Evolutionary conservation across 306 rosid genomes (phyloP), one percentile per base, ranked within the genome.

Genomic region (Vicia villosa): DNA sequence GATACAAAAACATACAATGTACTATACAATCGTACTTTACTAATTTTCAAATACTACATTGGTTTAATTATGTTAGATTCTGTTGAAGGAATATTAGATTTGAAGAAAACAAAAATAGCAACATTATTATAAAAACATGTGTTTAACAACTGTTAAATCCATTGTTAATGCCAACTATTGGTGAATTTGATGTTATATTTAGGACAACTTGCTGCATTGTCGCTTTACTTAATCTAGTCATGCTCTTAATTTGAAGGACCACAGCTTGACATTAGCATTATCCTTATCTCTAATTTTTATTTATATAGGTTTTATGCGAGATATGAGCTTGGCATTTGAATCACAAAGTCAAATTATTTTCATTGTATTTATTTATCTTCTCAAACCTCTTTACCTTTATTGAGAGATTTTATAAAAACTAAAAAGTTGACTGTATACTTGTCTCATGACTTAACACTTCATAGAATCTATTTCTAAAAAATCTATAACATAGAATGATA

Each of bases 11-110:
- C 4, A 34, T 58, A n/a, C 77, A 76, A 45, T 56, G 83, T 19
- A 75, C 58, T n/a, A n/a, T 20, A 10, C 36, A 45, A 41, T 42
- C 41, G 41, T 51, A 52, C 58, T 24, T 34, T 51, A 52, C 58
- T 19, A 34, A 63, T 47, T 61, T 43, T 55, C n/a, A 32, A 75
- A 16, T 61, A 42, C 55, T 10, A 11, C 28, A 7, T 20, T 37
- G 61, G 51, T 66, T 49, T 70, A 36, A 47, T 47, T 8, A 17
- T 68, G 74, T 75, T 79, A 40, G 73, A 79, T 67, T 70, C 3
- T 73, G 79, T 73, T 46, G 28, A 69, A 37, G 40, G 73, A 54
- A 17, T 30, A 51, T 74, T 72, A 42, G 71, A 69, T 76, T 75
- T 52, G 19, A 2, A 46, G 6, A 64, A 22, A 16, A 40, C 40